Percentiles rank a stretch among this genome's conserved stretches.
Evolutionary conservation across 805 yeast species (phyloP).

Genomic region (Pichia cabralensis): DNA sequence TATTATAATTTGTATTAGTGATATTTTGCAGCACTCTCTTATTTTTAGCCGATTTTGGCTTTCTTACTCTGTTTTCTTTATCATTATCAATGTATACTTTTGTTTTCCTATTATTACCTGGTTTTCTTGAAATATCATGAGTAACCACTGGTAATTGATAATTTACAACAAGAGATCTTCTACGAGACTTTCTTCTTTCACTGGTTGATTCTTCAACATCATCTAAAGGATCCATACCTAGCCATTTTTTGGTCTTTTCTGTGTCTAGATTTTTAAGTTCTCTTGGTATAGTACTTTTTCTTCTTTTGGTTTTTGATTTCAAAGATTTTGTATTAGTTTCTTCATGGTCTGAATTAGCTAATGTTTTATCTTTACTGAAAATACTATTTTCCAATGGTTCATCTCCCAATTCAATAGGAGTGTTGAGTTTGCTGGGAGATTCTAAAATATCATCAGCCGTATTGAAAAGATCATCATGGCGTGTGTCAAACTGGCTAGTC

Average conservation of each 20-base stretch:
- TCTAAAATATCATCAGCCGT: too few relatives aligned
- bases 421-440: too few relatives aligned
- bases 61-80: slow-evolving; percentile 9
- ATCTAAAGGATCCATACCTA: slow-evolving; percentile 12
- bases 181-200: slow-evolving; percentile 24
- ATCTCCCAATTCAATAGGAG: too few relatives aligned
- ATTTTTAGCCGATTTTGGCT: not conserved
- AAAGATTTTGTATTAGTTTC: too few relatives aligned
- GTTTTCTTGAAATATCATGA: slow-evolving; percentile 59
- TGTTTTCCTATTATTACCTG: slow-evolving; percentile 27
- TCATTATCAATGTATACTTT: slow-evolving; percentile 8
- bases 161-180: slow-evolving; percentile 43
- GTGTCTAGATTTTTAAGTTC: slow-evolving; percentile 33
- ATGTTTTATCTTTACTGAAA: too few relatives aligned
- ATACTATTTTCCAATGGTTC: slow-evolving; percentile 6
- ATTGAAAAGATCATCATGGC: too few relatives aligned
- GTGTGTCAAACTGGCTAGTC: too few relatives aligned
- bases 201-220: slow-evolving; percentile 17
- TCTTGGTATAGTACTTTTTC: slow-evolving; percentile 14
- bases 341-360: too few relatives aligned
- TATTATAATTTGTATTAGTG: slow-evolving; percentile 2
- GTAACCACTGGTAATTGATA: slow-evolving; percentile 61
- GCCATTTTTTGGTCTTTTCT: slow-evolving; percentile 14
- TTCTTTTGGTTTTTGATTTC: slow-evolving; percentile 14
- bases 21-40: slow-evolving; percentile 2